Evolutionary conservation across 2,329 filamentous ascomycete genomes (phyloP).

Genomic region (Dactylellina leptospora): DNA sequence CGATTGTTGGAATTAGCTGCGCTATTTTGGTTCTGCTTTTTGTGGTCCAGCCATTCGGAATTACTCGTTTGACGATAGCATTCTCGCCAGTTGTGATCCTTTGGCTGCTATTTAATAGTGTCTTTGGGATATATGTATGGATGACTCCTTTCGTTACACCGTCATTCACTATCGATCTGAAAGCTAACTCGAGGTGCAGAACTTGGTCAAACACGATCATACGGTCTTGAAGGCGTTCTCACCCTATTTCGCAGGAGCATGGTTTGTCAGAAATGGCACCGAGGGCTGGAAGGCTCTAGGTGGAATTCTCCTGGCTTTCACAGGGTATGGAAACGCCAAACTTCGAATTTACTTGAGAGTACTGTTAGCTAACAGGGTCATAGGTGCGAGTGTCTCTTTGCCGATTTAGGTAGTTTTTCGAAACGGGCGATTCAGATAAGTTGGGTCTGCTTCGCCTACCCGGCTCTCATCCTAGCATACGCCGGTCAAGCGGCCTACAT

Average conservation of each 20-base stretch:
- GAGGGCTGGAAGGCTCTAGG: constrained; percentile 72
- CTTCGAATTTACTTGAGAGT: background rate
- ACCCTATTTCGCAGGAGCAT: constrained; percentile 70
- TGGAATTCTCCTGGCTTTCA: constrained; percentile 78
- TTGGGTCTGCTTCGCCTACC: constrained; percentile 75
- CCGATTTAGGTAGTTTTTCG: constrained; percentile 78
- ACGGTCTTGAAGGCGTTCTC: constrained; percentile 68
- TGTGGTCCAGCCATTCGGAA: constrained; percentile 72
- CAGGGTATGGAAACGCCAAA: constrained; percentile 60
- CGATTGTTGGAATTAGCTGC: constrained; percentile 72
- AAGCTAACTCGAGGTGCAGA: constrained; percentile 57
- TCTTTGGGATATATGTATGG: constrained; percentile 69
- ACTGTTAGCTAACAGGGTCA: constrained; percentile 1
- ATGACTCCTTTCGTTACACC: background rate
- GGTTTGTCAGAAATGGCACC: constrained; percentile 68
- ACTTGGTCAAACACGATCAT: constrained; percentile 66
- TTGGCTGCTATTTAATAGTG: constrained; percentile 72
- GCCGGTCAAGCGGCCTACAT: constrained; percentile 80
- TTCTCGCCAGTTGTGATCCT: constrained; percentile 75
- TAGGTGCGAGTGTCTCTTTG: constrained; percentile 71
- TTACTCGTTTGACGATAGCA: constrained; percentile 67
- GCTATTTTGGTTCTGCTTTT: constrained; percentile 73
- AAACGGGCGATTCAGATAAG: constrained; percentile 74
- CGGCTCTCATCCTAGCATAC: constrained; percentile 73
- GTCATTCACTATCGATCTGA: background rate